phyloP scores from a whole-genome alignment of 208 protist genomes.

The Naegleria gruberi region DNA sequence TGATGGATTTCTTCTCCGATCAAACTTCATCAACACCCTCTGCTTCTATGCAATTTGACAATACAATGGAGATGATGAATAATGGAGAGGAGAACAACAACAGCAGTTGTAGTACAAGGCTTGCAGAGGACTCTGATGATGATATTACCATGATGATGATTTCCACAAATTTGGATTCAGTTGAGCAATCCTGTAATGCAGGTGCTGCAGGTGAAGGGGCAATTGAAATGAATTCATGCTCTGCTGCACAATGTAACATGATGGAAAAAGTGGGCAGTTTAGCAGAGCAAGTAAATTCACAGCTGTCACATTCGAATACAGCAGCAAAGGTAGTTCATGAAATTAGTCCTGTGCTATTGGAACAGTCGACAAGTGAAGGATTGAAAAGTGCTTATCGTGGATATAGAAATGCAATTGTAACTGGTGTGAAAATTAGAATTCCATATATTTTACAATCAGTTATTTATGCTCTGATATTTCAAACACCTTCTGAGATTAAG shows the following conservation, averaged over 20 bases:
- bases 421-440: neutral
- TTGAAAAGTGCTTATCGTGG: neutral
- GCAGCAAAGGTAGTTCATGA: too few relatives aligned
- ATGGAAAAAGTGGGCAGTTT: too few relatives aligned
- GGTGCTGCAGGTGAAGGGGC: too few relatives aligned
- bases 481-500: neutral
- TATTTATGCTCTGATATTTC: neutral
- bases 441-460: constrained; percentile 21
- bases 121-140: too few relatives aligned
- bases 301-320: too few relatives aligned
- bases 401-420: constrained; percentile 13
- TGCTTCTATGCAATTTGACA: neutral
- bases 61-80: neutral
- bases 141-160: too few relatives aligned
- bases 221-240: too few relatives aligned
- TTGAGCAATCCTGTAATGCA: too few relatives aligned
- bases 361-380: neutral
- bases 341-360: too few relatives aligned
- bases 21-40: neutral
- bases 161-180: too few relatives aligned
- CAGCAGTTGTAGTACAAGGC: neutral
- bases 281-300: too few relatives aligned
- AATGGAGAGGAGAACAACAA: neutral
- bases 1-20: neutral
- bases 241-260: too few relatives aligned